phyloP scores from a whole-genome alignment of 495 filamentous ascomycete species.

The Penicillium cataractarum region DNA sequence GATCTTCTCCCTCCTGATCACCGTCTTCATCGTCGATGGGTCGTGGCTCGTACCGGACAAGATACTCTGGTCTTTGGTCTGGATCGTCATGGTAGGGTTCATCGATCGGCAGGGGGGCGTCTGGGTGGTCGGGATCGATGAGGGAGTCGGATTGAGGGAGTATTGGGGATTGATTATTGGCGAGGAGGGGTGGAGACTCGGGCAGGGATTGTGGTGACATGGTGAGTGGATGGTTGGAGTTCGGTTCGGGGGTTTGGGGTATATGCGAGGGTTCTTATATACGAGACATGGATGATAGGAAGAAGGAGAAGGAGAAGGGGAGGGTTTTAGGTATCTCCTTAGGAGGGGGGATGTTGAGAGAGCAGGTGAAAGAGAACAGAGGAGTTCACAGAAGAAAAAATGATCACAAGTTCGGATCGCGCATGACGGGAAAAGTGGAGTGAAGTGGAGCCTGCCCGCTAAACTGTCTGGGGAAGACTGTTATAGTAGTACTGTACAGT shows the following conservation, averaged over 20 bases:
- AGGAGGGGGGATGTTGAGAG: no score
- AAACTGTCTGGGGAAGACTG: neutral
- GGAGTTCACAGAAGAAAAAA: neutral
- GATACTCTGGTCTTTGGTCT: constrained; percentile 4
- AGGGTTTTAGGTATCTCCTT: neutral
- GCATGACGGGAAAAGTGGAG: neutral
- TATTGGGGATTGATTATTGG: constrained; percentile 18
- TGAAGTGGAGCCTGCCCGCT: neutral
- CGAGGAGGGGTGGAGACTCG: neutral
- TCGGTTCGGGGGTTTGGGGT: neutral
- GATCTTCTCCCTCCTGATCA: constrained; percentile 3
- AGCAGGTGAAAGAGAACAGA: neutral
- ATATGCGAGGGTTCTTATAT: neutral
- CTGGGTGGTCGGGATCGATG: constrained; percentile 23
- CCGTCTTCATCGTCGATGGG: constrained; percentile 21
- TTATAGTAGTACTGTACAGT: neutral
- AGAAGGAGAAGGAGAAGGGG: neutral
- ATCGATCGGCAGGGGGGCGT: constrained; percentile 26
- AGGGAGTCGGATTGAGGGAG: no score
- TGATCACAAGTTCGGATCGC: neutral
- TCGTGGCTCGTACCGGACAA: constrained; percentile 27
- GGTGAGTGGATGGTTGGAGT: no score
- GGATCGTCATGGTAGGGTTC: constrained; percentile 20
- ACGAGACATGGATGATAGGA: neutral
- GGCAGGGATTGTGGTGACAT: neutral